Conservation (phyloP, 495 filamentous ascomycete genomes). For the Bryoglossum gracile region DNA sequence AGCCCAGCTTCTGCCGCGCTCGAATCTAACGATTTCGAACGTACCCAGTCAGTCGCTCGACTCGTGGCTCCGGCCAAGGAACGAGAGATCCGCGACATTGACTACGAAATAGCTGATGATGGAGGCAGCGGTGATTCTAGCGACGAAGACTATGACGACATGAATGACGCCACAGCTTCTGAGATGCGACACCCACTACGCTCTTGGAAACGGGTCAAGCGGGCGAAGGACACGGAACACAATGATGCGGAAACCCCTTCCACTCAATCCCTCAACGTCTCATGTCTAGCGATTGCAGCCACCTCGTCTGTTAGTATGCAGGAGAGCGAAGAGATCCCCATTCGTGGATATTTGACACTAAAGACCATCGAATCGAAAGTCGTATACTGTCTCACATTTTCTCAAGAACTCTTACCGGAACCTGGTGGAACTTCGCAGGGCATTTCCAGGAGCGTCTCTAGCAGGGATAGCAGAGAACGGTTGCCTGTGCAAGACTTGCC, state of each 20-base stretch:
- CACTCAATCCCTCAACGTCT: slow-evolving; percentile 13
- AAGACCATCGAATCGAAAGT: slow-evolving; percentile 19
- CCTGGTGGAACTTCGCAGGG: too few species aligned
- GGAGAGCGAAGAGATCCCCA: slow-evolving; percentile 23
- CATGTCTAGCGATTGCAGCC: slow-evolving; percentile 16
- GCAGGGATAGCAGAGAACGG: too few species aligned
- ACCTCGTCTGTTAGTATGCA: slow-evolving; percentile 11
- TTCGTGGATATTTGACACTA: slow-evolving; percentile 19
- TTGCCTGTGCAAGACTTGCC: too few species aligned
- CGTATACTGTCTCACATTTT: slow-evolving; percentile 23
- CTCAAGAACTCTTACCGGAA: slow-evolving; percentile 17
- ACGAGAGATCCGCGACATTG: slow-evolving; percentile 14
- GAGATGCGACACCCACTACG: slow-evolving; percentile 9
- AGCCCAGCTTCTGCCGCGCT: background rate
- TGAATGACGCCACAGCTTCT: slow-evolving; percentile 14
- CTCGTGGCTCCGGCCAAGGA: slow-evolving; percentile 9
- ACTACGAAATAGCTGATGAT: slow-evolving; percentile 14
- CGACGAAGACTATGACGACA: slow-evolving; percentile 20
- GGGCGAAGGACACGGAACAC: slow-evolving; percentile 9
- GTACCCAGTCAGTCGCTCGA: slow-evolving; percentile 2
- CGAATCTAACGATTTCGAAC: background rate
- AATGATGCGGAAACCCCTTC: slow-evolving; percentile 14
- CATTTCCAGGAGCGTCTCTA: too few species aligned
- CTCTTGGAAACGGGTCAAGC: slow-evolving; percentile 17
- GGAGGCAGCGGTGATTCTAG: slow-evolving; percentile 13